Evolutionary conservation across 129 eudicot genomes (phyloP).

Genomic region (Mikania micrantha): DNA sequence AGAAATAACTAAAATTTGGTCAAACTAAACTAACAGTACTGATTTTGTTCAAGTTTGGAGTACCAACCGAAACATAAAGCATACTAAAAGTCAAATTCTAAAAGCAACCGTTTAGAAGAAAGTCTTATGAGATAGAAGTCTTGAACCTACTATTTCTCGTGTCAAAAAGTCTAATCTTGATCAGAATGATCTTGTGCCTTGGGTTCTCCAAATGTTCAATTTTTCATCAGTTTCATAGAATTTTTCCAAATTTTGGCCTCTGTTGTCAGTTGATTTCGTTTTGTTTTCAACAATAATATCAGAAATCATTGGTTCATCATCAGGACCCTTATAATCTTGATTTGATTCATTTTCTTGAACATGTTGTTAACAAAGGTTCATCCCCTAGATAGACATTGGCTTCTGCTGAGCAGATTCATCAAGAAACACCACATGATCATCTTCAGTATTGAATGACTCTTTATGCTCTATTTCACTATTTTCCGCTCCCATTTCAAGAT

Average conservation of each 20-base stretch:
- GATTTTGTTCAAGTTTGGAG: conserved; percentile 11
- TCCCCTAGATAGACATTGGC: conserved; percentile 8
- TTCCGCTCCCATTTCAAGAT: conserved; percentile 32
- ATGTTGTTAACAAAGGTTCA: conserved; percentile 8
- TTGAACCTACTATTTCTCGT: conserved; percentile 6
- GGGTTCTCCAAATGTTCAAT: conserved; percentile 3
- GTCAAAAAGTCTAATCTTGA: conserved; percentile 18
- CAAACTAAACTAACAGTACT: conserved; percentile 3
- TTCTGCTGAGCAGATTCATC: conserved; percentile 18
- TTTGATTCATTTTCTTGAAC: background rate
- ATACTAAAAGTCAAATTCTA: conserved; percentile 12
- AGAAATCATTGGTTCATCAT: conserved; percentile 5
- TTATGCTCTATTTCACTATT: conserved; percentile 19
- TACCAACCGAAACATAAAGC: conserved; percentile 14
- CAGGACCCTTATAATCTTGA: conserved; percentile 12
- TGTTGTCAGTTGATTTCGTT: conserved; percentile 1
- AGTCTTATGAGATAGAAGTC: background rate
- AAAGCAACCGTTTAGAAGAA: conserved; percentile 1
- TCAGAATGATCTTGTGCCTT: conserved; percentile 9
- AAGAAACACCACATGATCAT: conserved; percentile 14
- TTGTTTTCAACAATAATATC: conserved; percentile 15
- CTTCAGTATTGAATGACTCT: background rate
- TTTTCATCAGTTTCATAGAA: conserved; percentile 1
- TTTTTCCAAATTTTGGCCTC: conserved; percentile 2
- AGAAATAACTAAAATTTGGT: conserved; percentile 3